Conservation (phyloP, 495 filamentous ascomycete species). For the Neurospora cerealis region DNA sequence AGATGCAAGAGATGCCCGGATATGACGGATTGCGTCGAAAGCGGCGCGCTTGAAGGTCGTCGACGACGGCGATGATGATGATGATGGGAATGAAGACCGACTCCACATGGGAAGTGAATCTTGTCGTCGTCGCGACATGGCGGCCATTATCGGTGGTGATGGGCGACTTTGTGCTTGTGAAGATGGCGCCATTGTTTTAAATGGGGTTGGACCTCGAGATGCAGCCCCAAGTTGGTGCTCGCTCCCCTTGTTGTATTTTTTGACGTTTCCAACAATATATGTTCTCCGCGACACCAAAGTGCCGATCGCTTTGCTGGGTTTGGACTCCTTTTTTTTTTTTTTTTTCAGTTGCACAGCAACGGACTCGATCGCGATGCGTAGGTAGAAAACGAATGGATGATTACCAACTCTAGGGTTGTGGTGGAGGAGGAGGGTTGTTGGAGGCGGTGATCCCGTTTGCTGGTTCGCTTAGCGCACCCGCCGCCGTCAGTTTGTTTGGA, state of each 20-base stretch:
- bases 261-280: not conserved
- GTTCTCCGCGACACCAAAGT: not conserved
- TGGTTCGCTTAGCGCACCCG: not conserved
- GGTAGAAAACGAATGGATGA: not conserved
- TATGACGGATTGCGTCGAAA: not conserved
- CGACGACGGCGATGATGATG: not conserved
- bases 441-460: not conserved
- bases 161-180: not conserved
- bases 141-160: not conserved
- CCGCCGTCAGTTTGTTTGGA: not conserved
- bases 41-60: slow-evolving; percentile 7
- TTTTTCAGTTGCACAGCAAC: not conserved
- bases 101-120: not conserved
- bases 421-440: not conserved
- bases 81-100: not conserved
- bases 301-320: not conserved
- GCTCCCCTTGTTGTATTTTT: not conserved
- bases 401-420: not conserved
- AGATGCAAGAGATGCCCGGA: not conserved
- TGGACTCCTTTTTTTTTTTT: not conserved
- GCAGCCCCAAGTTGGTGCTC: not conserved
- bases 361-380: not conserved
- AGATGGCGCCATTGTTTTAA: not conserved
- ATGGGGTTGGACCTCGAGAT: not conserved
- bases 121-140: not conserved